phyloP scores from a whole-genome alignment of 139 green algal species.

The Trebouxia sp. region DNA sequence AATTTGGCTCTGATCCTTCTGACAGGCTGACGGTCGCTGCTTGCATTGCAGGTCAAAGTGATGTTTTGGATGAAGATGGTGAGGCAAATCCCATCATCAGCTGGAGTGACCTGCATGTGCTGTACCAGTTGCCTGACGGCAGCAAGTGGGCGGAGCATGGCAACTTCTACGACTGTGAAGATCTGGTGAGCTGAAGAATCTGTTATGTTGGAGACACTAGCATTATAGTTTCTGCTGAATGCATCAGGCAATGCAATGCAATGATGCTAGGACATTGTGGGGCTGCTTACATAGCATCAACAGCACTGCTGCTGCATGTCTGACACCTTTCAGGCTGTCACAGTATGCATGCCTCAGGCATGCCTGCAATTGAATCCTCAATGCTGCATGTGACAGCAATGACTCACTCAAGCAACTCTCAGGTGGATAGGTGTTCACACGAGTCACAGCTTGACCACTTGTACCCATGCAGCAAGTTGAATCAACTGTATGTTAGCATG shows the following conservation, averaged over 20 bases:
- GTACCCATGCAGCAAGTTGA: too few species aligned
- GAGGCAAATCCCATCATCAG: slow-evolving; percentile 45
- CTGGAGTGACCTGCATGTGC: slow-evolving; percentile 43
- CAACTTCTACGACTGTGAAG: slow-evolving; percentile 43
- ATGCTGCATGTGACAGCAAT: too few species aligned
- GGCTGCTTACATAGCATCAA: too few species aligned
- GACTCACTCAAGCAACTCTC: too few species aligned
- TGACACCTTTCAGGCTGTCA: too few species aligned
- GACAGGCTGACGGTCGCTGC: not conserved
- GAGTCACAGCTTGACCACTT: too few species aligned
- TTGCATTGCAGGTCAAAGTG: slow-evolving; percentile 9
- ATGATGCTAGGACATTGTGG: not conserved
- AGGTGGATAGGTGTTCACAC: too few species aligned
- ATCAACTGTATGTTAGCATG: too few species aligned
- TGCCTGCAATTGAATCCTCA: too few species aligned
- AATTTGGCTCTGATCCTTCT: not conserved
- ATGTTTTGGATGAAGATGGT: slow-evolving; percentile 21
- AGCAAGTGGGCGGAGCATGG: slow-evolving; percentile 51
- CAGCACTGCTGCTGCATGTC: too few species aligned
- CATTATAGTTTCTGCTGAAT: not conserved
- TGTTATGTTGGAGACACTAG: not conserved
- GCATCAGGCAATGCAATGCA: not conserved
- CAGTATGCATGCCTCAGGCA: too few species aligned
- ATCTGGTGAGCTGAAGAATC: slow-evolving; percentile 38
- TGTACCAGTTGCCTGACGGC: slow-evolving; percentile 55